Evolutionary conservation across 2,329 filamentous ascomycete species (phyloP), one percentile per base, ranked within the genome.

Genomic region (Xylariaceae sp.): DNA sequence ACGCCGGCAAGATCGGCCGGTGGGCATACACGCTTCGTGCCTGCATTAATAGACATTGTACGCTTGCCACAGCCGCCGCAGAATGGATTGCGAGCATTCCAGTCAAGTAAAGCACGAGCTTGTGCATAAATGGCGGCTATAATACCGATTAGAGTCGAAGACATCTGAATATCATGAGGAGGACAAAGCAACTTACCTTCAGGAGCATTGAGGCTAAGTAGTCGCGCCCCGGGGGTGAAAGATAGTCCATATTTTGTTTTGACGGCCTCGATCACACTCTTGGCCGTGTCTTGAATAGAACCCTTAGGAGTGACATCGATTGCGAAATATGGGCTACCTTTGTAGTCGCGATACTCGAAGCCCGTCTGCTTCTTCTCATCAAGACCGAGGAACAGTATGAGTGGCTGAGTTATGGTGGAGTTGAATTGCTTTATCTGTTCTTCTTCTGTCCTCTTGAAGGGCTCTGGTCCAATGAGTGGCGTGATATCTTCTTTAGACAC

Each of bases 1-100:
- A 71, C 64, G 16, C 73, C 73, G 18, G 76, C 76, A 41, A 79
- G 71, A 67, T 94, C 89, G 1, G 81, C 83, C 0, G 88, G 81
- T 7, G 90, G 89, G 66, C 89, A 95, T 7, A 84, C 79, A 42
- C 89, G 83, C 73, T 95, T 95, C 67, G 88, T 90, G 45, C 89
- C 89, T 5, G 84, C 88, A 63, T 92, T 87, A 22, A 89, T 77
- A 16, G 87, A 88, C 54, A 97, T 75, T 0, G 91, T 97, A 19
- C 81, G 84, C 64, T 89, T 82, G 33, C 94, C 93, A 71, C 94
- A 99, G 50, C 87, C 87, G 31, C 86, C 91, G 70, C 94, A 99
- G 77, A 90, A 99, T 31, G 87, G 88, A 72, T 96, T 96, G 47
- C 93, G 88, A 22, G 79, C 79, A 73, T 99, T 97, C 94, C 94